These are phyloP conservation scores for Dichotomocladium elegans DNA, from an alignment of 371 early-diverging fungal genomes.

Conservation along the genomic window DNA sequence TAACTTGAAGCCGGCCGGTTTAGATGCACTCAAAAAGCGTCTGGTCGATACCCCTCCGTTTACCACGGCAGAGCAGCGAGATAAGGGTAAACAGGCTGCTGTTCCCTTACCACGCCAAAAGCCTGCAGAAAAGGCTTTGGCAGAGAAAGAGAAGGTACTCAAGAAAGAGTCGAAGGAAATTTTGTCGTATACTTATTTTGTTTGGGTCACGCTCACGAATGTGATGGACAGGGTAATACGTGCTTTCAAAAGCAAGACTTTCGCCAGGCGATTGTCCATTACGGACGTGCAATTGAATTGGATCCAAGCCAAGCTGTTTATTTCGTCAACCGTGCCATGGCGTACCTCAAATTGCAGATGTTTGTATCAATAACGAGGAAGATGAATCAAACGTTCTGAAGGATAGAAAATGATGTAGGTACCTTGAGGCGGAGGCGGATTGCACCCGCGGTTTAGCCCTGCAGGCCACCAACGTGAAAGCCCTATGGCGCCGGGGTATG, in stretches of 20 bases:
- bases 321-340: constrained; percentile 83
- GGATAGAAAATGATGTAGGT: constrained; percentile 36
- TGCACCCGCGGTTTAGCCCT: constrained; percentile 62
- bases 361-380: constrained; percentile 19
- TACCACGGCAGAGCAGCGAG: not conserved
- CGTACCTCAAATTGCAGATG: constrained; percentile 69
- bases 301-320: constrained; percentile 63
- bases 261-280: constrained; percentile 61
- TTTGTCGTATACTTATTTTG: no score
- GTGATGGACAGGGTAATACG: constrained; percentile 63
- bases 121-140: not conserved
- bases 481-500: constrained; percentile 77
- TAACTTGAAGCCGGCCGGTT: not conserved
- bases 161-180: not conserved
- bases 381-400: not conserved
- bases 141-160: constrained; percentile 4
- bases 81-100: not conserved
- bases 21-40: not conserved
- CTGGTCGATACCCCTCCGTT: no score
- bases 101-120: not conserved
- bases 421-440: constrained; percentile 64
- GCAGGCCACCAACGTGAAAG: constrained; percentile 76
- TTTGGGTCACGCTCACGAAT: no score
- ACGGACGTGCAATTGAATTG: constrained; percentile 66
- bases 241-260: constrained; percentile 73